Evolutionary conservation across 164 flowering plant species (phyloP).

Genomic region (Kalanchoe fedtschenkoi): DNA sequence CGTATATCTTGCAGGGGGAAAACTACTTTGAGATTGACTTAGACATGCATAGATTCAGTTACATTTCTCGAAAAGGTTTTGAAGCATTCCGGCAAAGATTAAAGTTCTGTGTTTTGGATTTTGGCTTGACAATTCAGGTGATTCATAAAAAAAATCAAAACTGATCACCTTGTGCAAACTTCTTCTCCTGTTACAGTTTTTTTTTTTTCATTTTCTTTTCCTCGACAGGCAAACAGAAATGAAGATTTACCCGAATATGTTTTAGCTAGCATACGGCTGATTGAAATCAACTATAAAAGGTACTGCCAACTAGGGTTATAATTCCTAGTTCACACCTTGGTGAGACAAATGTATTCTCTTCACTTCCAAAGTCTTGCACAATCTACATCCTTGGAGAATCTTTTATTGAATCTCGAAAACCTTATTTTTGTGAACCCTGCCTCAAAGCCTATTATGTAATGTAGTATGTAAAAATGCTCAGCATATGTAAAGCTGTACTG

Average conservation of each 20-base stretch:
- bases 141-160: not conserved
- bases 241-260: conserved; percentile 49
- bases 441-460: not conserved
- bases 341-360: not conserved
- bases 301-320: conserved; percentile 21
- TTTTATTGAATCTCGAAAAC: not conserved
- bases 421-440: not conserved
- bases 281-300: conserved; percentile 33
- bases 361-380: not conserved
- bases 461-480: conserved; percentile 3
- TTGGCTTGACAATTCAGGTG: conserved; percentile 50
- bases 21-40: conserved; percentile 52
- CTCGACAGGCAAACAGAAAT: conserved; percentile 37
- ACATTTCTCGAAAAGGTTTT: conserved; percentile 41
- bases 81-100: conserved; percentile 33
- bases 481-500: not conserved
- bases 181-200: not conserved
- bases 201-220: not conserved
- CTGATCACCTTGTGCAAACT: not conserved
- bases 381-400: no score
- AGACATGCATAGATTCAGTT: conserved; percentile 52
- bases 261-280: conserved; percentile 33
- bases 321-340: not conserved
- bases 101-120: conserved; percentile 43
- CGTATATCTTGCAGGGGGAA: conserved; percentile 31